phyloP scores from a whole-genome alignment of 306 rosid genomes.

The Cicer yamashitae region DNA sequence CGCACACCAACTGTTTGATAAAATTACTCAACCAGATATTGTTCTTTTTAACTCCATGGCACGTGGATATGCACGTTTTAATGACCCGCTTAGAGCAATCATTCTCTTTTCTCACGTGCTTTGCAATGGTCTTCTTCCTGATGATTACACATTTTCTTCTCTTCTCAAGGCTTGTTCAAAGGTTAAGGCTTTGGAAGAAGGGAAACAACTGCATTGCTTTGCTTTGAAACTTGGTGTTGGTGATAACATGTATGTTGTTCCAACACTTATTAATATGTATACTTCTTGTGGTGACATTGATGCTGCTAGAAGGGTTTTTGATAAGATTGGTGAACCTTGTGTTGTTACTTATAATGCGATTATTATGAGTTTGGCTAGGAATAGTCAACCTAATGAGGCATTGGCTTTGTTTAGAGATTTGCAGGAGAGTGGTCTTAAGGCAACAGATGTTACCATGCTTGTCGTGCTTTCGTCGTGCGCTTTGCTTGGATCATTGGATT shows the following conservation, averaged over 20 bases:
- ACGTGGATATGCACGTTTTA: conserved; percentile 71
- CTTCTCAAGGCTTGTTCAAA: conserved; percentile 80
- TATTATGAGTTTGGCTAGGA: conserved; percentile 66
- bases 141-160: conserved; percentile 79
- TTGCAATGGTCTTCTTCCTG: conserved; percentile 59
- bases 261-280: conserved; percentile 77
- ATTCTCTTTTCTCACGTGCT: conserved; percentile 52
- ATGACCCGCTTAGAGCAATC: conserved; percentile 64
- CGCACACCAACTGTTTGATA: conserved; percentile 66
- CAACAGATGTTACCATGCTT: conserved; percentile 84
- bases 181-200: conserved; percentile 70
- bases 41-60: conserved; percentile 71
- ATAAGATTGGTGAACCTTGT: conserved; percentile 68
- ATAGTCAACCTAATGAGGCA: conserved; percentile 75
- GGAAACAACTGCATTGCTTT: conserved; percentile 75
- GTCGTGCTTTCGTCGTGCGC: conserved; percentile 73
- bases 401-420: conserved; percentile 78
- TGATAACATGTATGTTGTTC: conserved; percentile 60
- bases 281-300: conserved; percentile 60
- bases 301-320: conserved; percentile 70
- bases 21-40: conserved; percentile 69
- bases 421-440: conserved; percentile 65
- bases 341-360: conserved; percentile 74
- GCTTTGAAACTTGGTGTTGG: conserved; percentile 62
- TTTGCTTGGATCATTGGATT: conserved; percentile 70